Evolutionary conservation across 805 yeast species (phyloP), one percentile per base, ranked within the genome.

Genomic region (Teunomyces panamensis): DNA sequence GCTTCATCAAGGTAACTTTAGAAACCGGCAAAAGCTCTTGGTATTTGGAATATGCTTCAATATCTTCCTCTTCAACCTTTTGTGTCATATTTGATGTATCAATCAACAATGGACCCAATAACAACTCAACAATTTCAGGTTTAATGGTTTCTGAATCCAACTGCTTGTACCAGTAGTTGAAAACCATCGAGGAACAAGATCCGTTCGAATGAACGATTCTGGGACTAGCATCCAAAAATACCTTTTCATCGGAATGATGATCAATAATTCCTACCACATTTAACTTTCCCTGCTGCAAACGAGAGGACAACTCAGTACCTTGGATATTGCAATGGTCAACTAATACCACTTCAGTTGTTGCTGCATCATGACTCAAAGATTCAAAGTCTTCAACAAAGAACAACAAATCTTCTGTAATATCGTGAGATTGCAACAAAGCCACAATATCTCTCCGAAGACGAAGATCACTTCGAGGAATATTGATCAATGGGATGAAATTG

Each of bases 261-360:
- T 92, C 99, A 24, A 94, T 79, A 5, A 94, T 80, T 0, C 83
- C 84, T 1, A 65, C 64, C 0, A 86, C 81, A 4, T 63, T 56
- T 5, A 64, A 43, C 7, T 53, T 49, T 3, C 59, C 54, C 3
- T 59, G 46, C 9, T 69, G 56, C 39, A 62, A 62, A 7, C 58
- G 49, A 13, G 57, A 60, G 10, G 56, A 61, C 45, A 77, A 57
- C 27, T 59, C 73, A 9, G 41, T 35, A 10, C 83, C 87, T 54
- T 78, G 90, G 24, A 84, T 73, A 30, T 71, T 69, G 58, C 92
- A 90, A 65, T 89, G 96, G 61, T 92, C 99, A 2, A 94, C 97
- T 33, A 92, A 68, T 2, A 83, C 72, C 16, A 88, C 67, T 9
- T 74, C 71, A 13, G 47, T 39, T n/a, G 33, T 26, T 26, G 49